Evolutionary conservation across 257 asterid genomes (phyloP).

Genomic region (Petunia secreta): DNA sequence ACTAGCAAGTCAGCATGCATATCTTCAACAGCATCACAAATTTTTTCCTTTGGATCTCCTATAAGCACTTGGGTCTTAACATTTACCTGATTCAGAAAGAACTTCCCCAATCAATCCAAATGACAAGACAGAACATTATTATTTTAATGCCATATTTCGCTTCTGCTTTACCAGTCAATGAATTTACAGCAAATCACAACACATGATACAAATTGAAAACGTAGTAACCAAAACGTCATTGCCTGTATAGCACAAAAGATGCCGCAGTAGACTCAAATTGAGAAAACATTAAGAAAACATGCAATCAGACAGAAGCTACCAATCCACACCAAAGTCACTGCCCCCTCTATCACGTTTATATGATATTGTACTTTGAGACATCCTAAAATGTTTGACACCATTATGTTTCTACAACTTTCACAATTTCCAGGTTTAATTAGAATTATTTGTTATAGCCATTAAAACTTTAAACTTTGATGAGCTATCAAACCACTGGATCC

Average conservation of each 20-base stretch:
- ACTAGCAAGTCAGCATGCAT: conserved; percentile 51
- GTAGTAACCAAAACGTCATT: neutral
- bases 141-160: neutral
- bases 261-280: neutral
- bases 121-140: neutral
- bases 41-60: conserved; percentile 58
- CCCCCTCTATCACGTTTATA: neutral
- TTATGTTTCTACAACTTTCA: neutral
- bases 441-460: neutral
- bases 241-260: neutral
- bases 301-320: neutral
- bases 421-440: neutral
- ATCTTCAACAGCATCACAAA: conserved; percentile 55
- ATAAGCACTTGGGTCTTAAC: conserved; percentile 47
- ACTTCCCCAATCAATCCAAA: neutral
- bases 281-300: neutral
- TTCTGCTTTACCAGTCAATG: neutral
- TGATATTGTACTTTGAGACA: neutral
- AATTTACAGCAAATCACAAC: neutral
- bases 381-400: neutral
- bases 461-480: neutral
- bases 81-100: conserved; percentile 32
- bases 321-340: neutral
- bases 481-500: neutral
- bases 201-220: neutral